phyloP scores from a whole-genome alignment of 768 basidiomycete genomes.

The Galerina sulciceps region DNA sequence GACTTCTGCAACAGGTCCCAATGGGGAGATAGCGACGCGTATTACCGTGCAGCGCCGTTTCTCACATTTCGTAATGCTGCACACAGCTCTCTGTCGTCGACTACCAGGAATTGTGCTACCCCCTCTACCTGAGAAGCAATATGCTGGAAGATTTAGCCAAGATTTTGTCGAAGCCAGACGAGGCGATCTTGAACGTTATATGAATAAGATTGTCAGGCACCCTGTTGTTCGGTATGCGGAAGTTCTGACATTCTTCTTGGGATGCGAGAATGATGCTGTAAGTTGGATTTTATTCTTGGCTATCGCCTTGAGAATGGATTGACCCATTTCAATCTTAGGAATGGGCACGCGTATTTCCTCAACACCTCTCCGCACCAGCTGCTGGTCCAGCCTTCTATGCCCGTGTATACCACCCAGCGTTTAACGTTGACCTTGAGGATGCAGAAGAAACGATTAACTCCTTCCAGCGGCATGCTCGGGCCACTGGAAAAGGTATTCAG shows the following conservation, averaged over 20 bases:
- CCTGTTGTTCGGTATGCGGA: conserved; percentile 81
- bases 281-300: conserved; percentile 27
- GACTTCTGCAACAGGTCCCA: conserved; percentile 5
- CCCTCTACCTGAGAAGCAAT: conserved; percentile 85
- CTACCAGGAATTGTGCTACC: conserved; percentile 81
- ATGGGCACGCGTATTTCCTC: conserved; percentile 67
- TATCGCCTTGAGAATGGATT: background rate
- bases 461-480: conserved; percentile 70
- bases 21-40: conserved; percentile 44
- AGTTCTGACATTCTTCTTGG: conserved; percentile 78
- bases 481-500: conserved; percentile 72
- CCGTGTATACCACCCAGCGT: conserved; percentile 82
- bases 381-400: conserved; percentile 81
- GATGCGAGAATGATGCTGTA: conserved; percentile 76
- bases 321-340: conserved; percentile 48
- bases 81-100: conserved; percentile 67
- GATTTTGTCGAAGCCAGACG: conserved; percentile 85
- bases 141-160: conserved; percentile 77
- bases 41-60: conserved; percentile 84
- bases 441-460: conserved; percentile 58
- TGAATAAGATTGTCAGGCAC: conserved; percentile 71
- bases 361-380: conserved; percentile 61
- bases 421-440: conserved; percentile 80
- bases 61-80: conserved; percentile 82
- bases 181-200: conserved; percentile 81